These are phyloP conservation scores for Panaeolus papilionaceus DNA, from an alignment of 768 basidiomycete genomes.

Conservation along the genomic window DNA sequence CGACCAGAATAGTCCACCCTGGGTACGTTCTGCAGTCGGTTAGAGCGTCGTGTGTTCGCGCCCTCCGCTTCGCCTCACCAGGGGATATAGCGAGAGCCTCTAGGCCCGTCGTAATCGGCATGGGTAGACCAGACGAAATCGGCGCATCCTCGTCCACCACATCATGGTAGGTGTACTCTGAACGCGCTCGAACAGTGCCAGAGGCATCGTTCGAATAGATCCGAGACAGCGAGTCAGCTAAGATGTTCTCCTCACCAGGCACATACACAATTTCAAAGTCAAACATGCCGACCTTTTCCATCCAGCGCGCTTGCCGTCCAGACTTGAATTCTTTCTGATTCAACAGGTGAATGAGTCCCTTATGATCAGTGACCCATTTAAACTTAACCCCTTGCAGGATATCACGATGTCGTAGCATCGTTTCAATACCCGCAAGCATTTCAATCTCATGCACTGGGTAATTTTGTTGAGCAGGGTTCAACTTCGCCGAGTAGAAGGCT, in stretches of 20 bases:
- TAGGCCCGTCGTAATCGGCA: neutral
- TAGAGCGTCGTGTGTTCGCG: neutral
- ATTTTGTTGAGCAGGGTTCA: constrained; percentile 41
- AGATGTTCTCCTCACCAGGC: constrained; percentile 42
- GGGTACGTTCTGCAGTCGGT: constrained; percentile 15
- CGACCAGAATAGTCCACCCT: neutral
- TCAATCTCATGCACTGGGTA: constrained; percentile 47
- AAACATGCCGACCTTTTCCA: constrained; percentile 44
- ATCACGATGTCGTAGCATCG: constrained; percentile 35
- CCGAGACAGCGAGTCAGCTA: constrained; percentile 47
- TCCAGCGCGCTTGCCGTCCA: constrained; percentile 42
- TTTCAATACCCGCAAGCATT: constrained; percentile 41
- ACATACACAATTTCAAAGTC: constrained; percentile 41
- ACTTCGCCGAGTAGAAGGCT: constrained; percentile 42
- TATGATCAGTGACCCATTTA: constrained; percentile 39
- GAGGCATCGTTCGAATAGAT: constrained; percentile 29
- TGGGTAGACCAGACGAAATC: neutral
- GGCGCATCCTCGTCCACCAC: constrained; percentile 28
- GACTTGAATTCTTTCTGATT: constrained; percentile 44
- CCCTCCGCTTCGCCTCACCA: neutral
- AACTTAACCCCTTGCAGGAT: constrained; percentile 39
- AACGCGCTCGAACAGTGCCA: constrained; percentile 23
- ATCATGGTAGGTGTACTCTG: constrained; percentile 30
- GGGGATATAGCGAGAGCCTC: neutral
- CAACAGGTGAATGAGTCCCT: constrained; percentile 37